Percentiles rank a stretch among this genome's conserved stretches.
phyloP scores from a whole-genome alignment of 495 filamentous ascomycete species.

The Penicillium steckii region DNA sequence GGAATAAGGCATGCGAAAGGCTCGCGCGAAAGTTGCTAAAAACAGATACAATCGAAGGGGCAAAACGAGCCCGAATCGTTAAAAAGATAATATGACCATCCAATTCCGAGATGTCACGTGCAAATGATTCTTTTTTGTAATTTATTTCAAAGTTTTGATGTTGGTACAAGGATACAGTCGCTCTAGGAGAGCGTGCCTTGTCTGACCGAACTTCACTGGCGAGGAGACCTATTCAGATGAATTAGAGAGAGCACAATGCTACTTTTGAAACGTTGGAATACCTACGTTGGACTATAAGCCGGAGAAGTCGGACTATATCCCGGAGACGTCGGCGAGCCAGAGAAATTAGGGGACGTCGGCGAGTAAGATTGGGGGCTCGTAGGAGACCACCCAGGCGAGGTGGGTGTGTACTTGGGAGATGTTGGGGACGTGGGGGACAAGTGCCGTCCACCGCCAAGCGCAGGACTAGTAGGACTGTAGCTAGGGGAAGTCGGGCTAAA shows the following conservation, averaged over 20 bases:
- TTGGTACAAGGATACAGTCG: conserved; percentile 43
- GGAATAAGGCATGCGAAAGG: conserved; percentile 14
- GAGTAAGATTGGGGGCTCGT: conserved; percentile 71
- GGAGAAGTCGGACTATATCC: conserved; percentile 58
- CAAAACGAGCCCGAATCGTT: conserved; percentile 34
- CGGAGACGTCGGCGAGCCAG: conserved; percentile 58
- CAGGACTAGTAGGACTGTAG: conserved; percentile 68
- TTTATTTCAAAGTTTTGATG: conserved; percentile 34
- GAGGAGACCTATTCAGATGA: conserved; percentile 44
- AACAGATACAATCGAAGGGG: conserved; percentile 31
- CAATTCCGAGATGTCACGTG: conserved; percentile 40
- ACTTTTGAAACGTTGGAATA: not conserved
- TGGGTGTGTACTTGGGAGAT: conserved; percentile 73
- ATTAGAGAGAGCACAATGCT: conserved; percentile 16
- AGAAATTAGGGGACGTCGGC: conserved; percentile 71
- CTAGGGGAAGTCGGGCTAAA: conserved; percentile 61
- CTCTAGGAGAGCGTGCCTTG: conserved; percentile 19
- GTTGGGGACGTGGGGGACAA: conserved; percentile 68
- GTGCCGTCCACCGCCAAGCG: conserved; percentile 47
- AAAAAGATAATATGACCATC: conserved; percentile 44
- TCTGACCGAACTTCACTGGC: conserved; percentile 36
- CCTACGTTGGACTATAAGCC: conserved; percentile 47
- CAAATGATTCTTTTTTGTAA: conserved; percentile 42
- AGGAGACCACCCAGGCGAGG: conserved; percentile 68
- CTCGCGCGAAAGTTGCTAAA: conserved; percentile 20